Percentiles rank a stretch among this genome's conserved stretches.
phyloP scores from a whole-genome alignment of 2,329 filamentous ascomycete genomes.

The Pestalotiopsis fici region DNA sequence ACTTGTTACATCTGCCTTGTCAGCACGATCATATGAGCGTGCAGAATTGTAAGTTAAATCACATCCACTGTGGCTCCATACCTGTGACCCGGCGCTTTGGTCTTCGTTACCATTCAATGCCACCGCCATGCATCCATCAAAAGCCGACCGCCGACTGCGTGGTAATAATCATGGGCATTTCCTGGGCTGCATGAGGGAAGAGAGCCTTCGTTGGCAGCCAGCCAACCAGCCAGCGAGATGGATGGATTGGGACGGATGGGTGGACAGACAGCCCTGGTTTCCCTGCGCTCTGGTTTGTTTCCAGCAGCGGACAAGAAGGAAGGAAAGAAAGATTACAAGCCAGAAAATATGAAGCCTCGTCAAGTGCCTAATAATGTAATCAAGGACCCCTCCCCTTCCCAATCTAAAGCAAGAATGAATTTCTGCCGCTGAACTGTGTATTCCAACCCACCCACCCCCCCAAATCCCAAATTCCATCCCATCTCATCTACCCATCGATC shows the following conservation, averaged over 20 bases:
- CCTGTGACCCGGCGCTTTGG: slow-evolving; percentile 3
- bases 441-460: background rate
- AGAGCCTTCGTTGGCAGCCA: background rate
- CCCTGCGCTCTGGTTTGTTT: background rate
- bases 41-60: background rate
- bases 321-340: background rate
- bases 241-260: too few species aligned
- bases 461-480: background rate
- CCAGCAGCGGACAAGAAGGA: background rate
- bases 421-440: background rate
- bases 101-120: slow-evolving; percentile 3
- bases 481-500: too few species aligned
- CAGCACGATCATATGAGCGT: background rate
- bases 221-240: background rate
- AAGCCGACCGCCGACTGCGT: background rate
- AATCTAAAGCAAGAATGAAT: background rate
- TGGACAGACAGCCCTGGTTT: background rate
- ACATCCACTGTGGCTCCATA: background rate
- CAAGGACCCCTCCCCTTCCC: background rate
- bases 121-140: background rate
- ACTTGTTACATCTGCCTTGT: background rate
- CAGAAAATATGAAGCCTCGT: background rate
- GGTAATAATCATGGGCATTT: background rate
- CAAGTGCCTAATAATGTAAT: background rate
- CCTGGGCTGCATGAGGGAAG: background rate